phyloP scores from a whole-genome alignment of 192 early-diverging fungal genomes.

The Powellomyces hirtus region DNA sequence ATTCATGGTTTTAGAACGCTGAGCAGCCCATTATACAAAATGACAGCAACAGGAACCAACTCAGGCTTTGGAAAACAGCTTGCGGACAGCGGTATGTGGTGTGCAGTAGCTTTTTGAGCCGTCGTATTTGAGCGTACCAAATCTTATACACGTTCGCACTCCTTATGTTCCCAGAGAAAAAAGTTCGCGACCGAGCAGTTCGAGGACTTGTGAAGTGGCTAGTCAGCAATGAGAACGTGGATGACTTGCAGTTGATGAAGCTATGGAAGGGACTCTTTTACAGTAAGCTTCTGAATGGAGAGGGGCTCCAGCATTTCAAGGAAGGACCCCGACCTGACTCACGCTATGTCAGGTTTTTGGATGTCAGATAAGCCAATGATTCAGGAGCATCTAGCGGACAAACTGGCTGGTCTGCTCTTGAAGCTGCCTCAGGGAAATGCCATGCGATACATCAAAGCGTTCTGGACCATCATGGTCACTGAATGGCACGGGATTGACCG shows the following conservation, averaged over 20 bases:
- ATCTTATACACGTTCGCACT: background rate
- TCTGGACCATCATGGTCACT: conserved; percentile 63
- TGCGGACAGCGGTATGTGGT: conserved; percentile 61
- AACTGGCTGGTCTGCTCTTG: conserved; percentile 62
- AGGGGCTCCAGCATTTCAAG: too few species aligned
- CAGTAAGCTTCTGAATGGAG: conserved; percentile 52
- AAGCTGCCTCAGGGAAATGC: conserved; percentile 45
- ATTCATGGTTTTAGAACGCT: too few species aligned
- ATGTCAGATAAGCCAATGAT: conserved; percentile 93
- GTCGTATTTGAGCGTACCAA: background rate
- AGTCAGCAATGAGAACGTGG: conserved; percentile 41
- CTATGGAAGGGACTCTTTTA: conserved; percentile 95
- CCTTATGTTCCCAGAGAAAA: conserved; percentile 57
- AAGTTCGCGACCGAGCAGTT: conserved; percentile 71
- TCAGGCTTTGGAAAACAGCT: conserved; percentile 60
- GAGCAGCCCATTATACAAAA: too few species aligned
- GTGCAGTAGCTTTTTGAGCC: background rate
- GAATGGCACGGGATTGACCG: conserved; percentile 82
- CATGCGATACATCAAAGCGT: conserved; percentile 58
- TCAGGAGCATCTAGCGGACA: conserved; percentile 83
- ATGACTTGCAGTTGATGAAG: conserved; percentile 67
- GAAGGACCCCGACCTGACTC: background rate
- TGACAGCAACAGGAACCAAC: too few species aligned
- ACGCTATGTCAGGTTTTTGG: conserved; percentile 72
- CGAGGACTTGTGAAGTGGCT: conserved; percentile 58